Evolutionary conservation across 179 eudicot species (phyloP).

Genomic region (Vitellaria paradoxa): DNA sequence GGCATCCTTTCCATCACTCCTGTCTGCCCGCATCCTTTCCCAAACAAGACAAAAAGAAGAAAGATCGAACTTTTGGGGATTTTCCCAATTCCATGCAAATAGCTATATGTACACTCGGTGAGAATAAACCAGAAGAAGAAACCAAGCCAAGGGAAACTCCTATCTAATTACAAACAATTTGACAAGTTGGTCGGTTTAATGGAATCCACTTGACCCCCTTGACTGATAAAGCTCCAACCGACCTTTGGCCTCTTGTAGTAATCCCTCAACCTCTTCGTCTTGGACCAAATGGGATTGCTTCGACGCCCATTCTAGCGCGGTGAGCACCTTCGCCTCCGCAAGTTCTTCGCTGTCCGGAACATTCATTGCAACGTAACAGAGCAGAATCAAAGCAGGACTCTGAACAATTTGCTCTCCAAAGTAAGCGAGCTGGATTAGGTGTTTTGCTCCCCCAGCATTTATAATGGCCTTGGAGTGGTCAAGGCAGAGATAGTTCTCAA

Average conservation of each 20-base stretch:
- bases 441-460: slow-evolving; percentile 52
- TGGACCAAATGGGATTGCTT: slow-evolving; percentile 54
- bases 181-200: slow-evolving; percentile 5
- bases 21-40: neutral
- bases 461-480: slow-evolving; percentile 67
- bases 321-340: slow-evolving; percentile 47
- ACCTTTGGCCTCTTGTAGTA: slow-evolving; percentile 51
- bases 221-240: slow-evolving; percentile 62
- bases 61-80: neutral
- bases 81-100: neutral
- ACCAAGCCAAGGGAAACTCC: neutral
- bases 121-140: neutral
- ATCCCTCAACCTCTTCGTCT: slow-evolving; percentile 37
- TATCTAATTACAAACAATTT: slow-evolving; percentile 6
- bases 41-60: neutral
- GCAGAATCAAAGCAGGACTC: slow-evolving; percentile 43
- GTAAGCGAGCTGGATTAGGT: slow-evolving; percentile 59
- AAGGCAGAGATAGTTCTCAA: slow-evolving; percentile 50
- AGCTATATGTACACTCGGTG: slow-evolving; percentile 14
- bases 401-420: slow-evolving; percentile 61
- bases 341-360: slow-evolving; percentile 61
- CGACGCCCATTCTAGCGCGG: slow-evolving; percentile 63
- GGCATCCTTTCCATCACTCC: too few species aligned
- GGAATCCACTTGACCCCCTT: slow-evolving; percentile 43
- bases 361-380: slow-evolving; percentile 45